Base-by-base conservation (phyloP, 306 rosid species). In the Rosa multiflora region DNA sequence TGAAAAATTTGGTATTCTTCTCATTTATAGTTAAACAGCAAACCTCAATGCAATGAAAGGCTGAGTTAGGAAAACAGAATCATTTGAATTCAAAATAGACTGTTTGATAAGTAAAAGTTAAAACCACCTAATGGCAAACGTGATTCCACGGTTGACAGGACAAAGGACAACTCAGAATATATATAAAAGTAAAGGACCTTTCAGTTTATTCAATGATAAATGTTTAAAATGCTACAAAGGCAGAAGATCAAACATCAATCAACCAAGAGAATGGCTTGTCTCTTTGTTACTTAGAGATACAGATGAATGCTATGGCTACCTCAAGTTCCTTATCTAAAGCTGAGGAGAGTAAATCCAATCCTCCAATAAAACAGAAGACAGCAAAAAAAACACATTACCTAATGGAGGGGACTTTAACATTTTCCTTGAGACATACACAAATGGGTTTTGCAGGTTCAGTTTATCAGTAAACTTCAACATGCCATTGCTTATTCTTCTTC, bases 401-500 rank as follows among this genome's bases (percentile, higher is more conserved):
- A 83, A 66, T 7, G 39, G 73, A 32, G 67, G 37, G 62, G 61
- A 20, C 48, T 29, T 23, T 40, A 15, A 14, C 74, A 70, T 47
- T 46, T 69, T 23, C 56, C 18, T 70, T 11, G 35, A 70, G 73
- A 44, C 74, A 42, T 46, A 9, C 79, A 53, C 13, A 8, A 74
- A 73, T 73, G 47, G 51, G 68, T 26, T 71, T 56, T 32, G 70
- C 71, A 59, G 72, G 21, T 63, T 5, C 55, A 77, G 8, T 32
- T 66, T 48, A 82, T 94, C 89, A 95, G 76, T 95, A 95, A 39
- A 95, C 99, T 81, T 95, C 99, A 64, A 95, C 99, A 76, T 95
- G 99, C 99, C 99, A 95, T 68, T 95, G 99, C 81, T 93, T 95
- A 91, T 90, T 95, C 94, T 93, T 95, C 85, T 95, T 93, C 49